A percentile compares a stretch with the other conserved stretches of the same genome.
Conservation (phyloP, 1,139 yeast species). For the Pneumocystis jirovecii region DNA sequence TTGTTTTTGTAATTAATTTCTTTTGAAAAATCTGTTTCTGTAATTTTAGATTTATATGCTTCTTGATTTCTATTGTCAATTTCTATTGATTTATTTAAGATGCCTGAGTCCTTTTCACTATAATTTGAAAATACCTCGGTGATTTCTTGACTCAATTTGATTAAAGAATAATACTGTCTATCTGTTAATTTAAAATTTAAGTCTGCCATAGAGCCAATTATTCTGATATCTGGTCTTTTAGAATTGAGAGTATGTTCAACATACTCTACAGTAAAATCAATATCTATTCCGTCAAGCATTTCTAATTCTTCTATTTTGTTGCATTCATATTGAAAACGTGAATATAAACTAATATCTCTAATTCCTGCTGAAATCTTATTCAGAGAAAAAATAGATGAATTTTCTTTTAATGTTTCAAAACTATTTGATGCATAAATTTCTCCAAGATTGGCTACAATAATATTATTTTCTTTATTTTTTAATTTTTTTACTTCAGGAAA, state of each 20-base stretch:
- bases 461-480: slow-evolving; percentile 36
- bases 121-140: slow-evolving; percentile 31
- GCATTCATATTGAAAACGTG: slow-evolving; percentile 40
- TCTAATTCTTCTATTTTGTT: slow-evolving; percentile 39
- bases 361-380: slow-evolving; percentile 53
- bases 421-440: slow-evolving; percentile 60
- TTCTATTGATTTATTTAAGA: slow-evolving; percentile 1
- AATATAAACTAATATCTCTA: slow-evolving; percentile 49
- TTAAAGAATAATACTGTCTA: slow-evolving; percentile 48
- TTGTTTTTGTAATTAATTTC: background rate
- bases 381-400: slow-evolving; percentile 22
- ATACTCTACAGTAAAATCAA: slow-evolving; percentile 47
- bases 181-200: slow-evolving; percentile 61
- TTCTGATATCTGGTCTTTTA: slow-evolving; percentile 37
- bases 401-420: slow-evolving; percentile 28
- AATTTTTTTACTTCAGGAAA: slow-evolving; percentile 44
- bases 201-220: slow-evolving; percentile 51
- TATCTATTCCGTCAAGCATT: slow-evolving; percentile 55
- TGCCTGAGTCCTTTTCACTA: slow-evolving; percentile 27
- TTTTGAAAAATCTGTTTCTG: background rate
- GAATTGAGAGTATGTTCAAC: slow-evolving; percentile 29
- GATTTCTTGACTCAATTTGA: slow-evolving; percentile 42
- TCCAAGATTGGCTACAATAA: slow-evolving; percentile 62
- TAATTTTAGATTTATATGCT: background rate
- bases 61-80: background rate